Percentiles rank a stretch among this genome's conserved stretches.
Conservation (phyloP, 2,329 filamentous ascomycete species). For the Chaetomium sp. region DNA sequence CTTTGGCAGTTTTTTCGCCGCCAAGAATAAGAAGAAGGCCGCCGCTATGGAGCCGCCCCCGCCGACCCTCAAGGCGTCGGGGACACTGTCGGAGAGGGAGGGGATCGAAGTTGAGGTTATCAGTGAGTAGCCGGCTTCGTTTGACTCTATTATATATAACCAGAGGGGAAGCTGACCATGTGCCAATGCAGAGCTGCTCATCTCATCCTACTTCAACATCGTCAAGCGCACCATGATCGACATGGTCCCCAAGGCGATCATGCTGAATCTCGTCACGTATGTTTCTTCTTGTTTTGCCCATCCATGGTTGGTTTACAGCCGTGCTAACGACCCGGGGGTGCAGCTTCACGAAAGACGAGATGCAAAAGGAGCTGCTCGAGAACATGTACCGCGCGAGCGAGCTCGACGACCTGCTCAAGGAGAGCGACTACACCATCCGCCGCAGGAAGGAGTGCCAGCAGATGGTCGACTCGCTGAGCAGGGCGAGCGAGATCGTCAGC, state of each 20-base stretch:
- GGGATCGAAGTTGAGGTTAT: constrained; percentile 97
- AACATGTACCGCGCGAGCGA: constrained; percentile 94
- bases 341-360: constrained; percentile 94
- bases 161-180: constrained; percentile 15
- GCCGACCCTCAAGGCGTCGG: constrained; percentile 88
- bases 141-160: too few species aligned
- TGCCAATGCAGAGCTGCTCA: constrained; percentile 74
- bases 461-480: constrained; percentile 92
- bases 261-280: constrained; percentile 94
- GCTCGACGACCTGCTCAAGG: constrained; percentile 92
- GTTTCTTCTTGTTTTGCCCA: constrained; percentile 45
- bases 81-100: constrained; percentile 90
- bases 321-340: neutral
- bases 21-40: constrained; percentile 99
- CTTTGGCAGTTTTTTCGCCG: constrained; percentile 97
- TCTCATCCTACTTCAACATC: constrained; percentile 97
- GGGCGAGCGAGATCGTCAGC: constrained; percentile 95
- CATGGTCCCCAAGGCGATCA: constrained; percentile 99
- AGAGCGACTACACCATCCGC: constrained; percentile 94
- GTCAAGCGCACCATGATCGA: constrained; percentile 98
- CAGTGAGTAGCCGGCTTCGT: constrained; percentile 60
- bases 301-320: neutral
- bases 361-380: constrained; percentile 95
- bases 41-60: constrained; percentile 98
- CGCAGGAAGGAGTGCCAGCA: constrained; percentile 97